Base-by-base conservation (phyloP, 2,329 filamentous ascomycete genomes). In the Orbilia brochopaga region DNA sequence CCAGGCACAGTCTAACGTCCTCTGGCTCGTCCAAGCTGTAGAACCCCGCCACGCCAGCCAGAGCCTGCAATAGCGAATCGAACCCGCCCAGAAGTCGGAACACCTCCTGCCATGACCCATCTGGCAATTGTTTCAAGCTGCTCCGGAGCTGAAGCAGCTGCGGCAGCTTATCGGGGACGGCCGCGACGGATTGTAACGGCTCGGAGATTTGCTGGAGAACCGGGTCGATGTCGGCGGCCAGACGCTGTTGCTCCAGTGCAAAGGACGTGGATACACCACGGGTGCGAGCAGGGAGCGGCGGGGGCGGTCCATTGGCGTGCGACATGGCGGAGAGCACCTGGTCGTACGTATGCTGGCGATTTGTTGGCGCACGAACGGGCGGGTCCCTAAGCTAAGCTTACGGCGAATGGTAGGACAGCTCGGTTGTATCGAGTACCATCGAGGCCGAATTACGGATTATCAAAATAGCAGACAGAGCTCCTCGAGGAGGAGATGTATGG, bases 71-170 rank as follows among this genome's bases (percentile, higher is more conserved):
- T 21, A 96, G 81, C 48, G 84, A 83, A 76, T 91, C 86, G 79
- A 96, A 96, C 76, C 92, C 92, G 64, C 85, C 83, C 24, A 92
- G 84, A 77, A 90, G 87, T 75, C 92, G 87, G 78, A 97, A 96
- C 75, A 90, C 88, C 80, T 96, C 90, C 80, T 92, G 91, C 69
- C 62, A 66, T 50, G 83, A 82, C 69, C 83, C 81, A 55, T 80
- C 80, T 27, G 82, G 80, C 66, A 81, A 79, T 52, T 87, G 81
- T 63, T 84, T 81, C 79, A 91, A 89, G 76, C 87, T 86, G 69
- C 93, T 85, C 57, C 86, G 84, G 74, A 86, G 85, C 64, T 90
- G 82, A 59, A 83, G 84, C 79, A 37, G 88, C 80, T 6, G 80
- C 79, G 21, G 80, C 74, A 55, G 78, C 78, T 61, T 79, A 70